phyloP scores from a whole-genome alignment of 805 yeast species.

The Lipomyces sp. region DNA sequence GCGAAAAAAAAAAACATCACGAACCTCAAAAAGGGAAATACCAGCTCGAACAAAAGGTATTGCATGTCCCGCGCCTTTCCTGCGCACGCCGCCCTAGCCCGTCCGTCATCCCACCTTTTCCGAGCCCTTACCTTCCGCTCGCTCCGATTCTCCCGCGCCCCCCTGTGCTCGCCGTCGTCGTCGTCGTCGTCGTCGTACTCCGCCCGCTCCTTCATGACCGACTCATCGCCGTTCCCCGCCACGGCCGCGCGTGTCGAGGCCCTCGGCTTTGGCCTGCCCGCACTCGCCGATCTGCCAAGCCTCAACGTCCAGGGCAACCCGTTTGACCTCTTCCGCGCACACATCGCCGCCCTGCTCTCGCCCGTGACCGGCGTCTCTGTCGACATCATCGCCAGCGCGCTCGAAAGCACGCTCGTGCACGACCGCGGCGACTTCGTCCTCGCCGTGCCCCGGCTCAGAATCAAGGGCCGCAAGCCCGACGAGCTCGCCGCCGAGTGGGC shows the following conservation, averaged over 20 bases:
- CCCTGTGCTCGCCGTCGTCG: too few species aligned
- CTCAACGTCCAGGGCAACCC: constrained; percentile 69
- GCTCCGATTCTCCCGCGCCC: too few species aligned
- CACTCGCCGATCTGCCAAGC: constrained; percentile 6
- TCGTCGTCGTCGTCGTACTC: too few species aligned
- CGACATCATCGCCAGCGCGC: constrained; percentile 69
- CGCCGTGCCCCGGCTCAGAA: constrained; percentile 85
- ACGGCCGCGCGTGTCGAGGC: constrained; percentile 7
- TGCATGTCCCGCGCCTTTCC: too few species aligned
- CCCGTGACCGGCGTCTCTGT: constrained; percentile 69
- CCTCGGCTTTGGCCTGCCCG: constrained; percentile 18
- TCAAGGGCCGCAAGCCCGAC: constrained; percentile 77
- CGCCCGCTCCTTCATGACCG: background rate
- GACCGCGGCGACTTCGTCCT: constrained; percentile 91
- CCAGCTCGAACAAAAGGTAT: too few species aligned
- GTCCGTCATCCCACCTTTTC: too few species aligned
- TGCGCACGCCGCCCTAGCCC: too few species aligned
- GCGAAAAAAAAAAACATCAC: too few species aligned
- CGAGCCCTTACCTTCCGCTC: too few species aligned
- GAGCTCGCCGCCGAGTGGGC: constrained; percentile 76
- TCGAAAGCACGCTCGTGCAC: constrained; percentile 80
- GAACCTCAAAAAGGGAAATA: too few species aligned
- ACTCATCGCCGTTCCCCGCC: constrained; percentile 2
- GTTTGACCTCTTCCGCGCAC: constrained; percentile 84
- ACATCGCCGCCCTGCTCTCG: constrained; percentile 75